Conservation (phyloP, 306 rosid genomes). For the Gastrolobium bilobum region DNA sequence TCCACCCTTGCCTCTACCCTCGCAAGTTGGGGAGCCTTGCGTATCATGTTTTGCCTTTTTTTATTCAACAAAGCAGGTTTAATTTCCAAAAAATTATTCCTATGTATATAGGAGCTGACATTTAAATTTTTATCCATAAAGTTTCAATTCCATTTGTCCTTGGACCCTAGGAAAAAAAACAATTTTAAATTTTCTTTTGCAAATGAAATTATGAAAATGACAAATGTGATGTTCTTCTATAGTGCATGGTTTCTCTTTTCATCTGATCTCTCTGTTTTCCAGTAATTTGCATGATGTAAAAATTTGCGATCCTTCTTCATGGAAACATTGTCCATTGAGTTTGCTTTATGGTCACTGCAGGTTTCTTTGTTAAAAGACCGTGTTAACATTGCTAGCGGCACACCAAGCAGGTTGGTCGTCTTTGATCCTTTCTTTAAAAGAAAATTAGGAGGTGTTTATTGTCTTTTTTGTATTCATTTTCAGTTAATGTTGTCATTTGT, state of each 20-base stretch:
- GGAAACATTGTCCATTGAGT: conserved; percentile 19
- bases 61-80: background rate
- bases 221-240: background rate
- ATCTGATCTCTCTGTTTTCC: background rate
- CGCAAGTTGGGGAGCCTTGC: too few species aligned
- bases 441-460: too few species aligned
- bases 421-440: background rate
- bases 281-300: background rate
- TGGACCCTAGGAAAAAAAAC: background rate
- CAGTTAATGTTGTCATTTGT: too few species aligned
- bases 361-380: conserved; percentile 77
- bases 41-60: too few species aligned
- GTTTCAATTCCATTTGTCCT: background rate
- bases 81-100: background rate
- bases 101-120: background rate
- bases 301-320: conserved; percentile 24
- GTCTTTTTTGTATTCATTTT: too few species aligned
- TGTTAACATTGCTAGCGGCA: conserved; percentile 91
- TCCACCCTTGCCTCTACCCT: too few species aligned
- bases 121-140: background rate
- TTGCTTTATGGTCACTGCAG: conserved; percentile 57
- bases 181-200: background rate
- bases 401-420: conserved; percentile 88
- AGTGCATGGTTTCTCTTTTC: background rate
- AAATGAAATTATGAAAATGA: background rate